Conservation (phyloP, 169 alveolate species). For the Plasmodium malariae region DNA sequence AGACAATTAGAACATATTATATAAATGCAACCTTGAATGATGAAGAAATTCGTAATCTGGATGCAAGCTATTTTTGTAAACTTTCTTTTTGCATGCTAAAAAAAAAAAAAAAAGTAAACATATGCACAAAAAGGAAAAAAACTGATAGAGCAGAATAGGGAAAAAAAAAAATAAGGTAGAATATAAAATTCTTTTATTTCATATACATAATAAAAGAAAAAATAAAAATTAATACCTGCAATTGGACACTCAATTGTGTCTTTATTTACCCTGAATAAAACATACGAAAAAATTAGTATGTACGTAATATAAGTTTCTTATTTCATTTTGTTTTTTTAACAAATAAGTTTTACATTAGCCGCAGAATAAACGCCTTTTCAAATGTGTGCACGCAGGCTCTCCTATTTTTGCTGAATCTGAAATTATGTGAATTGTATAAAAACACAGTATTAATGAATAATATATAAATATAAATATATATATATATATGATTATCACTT, state of each 20-base stretch:
- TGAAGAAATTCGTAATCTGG: constrained; percentile 86
- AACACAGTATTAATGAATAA: not conserved
- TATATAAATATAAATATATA: constrained; percentile 5
- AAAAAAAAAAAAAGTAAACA: not conserved
- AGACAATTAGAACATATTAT: not conserved
- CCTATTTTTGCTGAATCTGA: constrained; percentile 81
- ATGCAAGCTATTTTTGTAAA: constrained; percentile 79
- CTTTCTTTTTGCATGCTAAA: constrained; percentile 85
- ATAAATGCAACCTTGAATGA: constrained; percentile 77
- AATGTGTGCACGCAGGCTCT: constrained; percentile 85
- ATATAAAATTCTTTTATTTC: not conserved
- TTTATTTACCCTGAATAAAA: constrained; percentile 55
- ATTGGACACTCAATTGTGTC: constrained; percentile 83
- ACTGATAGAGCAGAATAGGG: not conserved
- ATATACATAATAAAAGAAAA: constrained; percentile 4
- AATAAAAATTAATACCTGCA: constrained; percentile 73
- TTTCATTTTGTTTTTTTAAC: constrained; percentile 3
- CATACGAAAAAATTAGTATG: constrained; percentile 1
- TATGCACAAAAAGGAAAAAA: not conserved
- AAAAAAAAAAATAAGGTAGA: not conserved
- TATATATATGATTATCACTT: not conserved
- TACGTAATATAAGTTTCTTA: not conserved
- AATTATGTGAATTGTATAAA: not conserved
- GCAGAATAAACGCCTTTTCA: constrained; percentile 79
- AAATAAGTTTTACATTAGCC: constrained; percentile 73